Base-by-base conservation (phyloP, 2,329 filamentous ascomycete genomes). In the Penicillium psychrosexuale region DNA sequence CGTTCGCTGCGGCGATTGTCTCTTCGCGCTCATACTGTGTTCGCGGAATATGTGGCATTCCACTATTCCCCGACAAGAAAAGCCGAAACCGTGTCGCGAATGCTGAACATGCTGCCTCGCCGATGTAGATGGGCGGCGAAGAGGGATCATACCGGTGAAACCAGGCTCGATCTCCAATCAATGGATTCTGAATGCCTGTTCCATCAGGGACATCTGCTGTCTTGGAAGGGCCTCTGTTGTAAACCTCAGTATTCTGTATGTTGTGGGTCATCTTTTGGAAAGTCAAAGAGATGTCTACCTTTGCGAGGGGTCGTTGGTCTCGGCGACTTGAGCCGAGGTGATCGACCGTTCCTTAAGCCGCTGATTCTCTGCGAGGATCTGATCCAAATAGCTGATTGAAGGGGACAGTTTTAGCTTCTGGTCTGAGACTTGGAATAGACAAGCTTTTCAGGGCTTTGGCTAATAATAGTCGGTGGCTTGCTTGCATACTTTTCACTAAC, bases 71-170 rank as follows among this genome's bases (percentile, higher is more conserved):
- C 0, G 66, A 68, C 17, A 75, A 58, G 38, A 71, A 72, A 24
- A 71, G 69, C 12, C 72, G 69, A 54, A 75, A 68, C 27, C 71
- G 69, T 13, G 69, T 73, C 9, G 72, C 72, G 61, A 75, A 75
- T 4, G 72, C 72, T 15, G 72, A 73, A 53, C 71, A 74, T 22
- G 72, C 72, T 31, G 72, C 72, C 58, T 74, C 72, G 24, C 71
- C 69, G 38, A 74, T 66, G 51, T 73, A 74, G 42, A 72, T 69
- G 13, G 69, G 69, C n/a, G 69, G 70, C 34, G 66, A 69, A 6
- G 67, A 71, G 3, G 69, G 63, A 49, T 71, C 69, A 43, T 72
- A 70, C 9, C 64, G 64, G 39, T 72, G 68, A 51, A 72, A 73
- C 72, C 68, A 74, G 36, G 68, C 67, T 15, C 69, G 65, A 34